Conservation (phyloP, 495 filamentous ascomycete species). For the Penicillium paradoxum region DNA sequence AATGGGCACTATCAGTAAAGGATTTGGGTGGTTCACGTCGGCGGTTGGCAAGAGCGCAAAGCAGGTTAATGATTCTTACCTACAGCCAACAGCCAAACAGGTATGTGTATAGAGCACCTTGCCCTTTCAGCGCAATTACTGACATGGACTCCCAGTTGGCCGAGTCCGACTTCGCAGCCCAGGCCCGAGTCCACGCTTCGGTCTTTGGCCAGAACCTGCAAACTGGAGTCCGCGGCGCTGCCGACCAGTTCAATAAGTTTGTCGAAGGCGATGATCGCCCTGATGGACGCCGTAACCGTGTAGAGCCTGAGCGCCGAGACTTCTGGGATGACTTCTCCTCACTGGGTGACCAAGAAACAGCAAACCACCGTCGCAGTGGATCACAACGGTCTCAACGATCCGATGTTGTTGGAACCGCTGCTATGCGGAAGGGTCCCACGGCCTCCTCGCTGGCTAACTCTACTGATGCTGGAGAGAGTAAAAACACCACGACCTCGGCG, state of each 20-base stretch:
- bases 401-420: slow-evolving; percentile 64
- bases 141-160: slow-evolving; percentile 50
- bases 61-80: slow-evolving; percentile 79
- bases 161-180: slow-evolving; percentile 81
- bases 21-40: slow-evolving; percentile 88
- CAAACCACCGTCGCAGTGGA: slow-evolving; percentile 30
- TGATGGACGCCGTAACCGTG: slow-evolving; percentile 12
- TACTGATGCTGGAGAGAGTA: slow-evolving; percentile 36
- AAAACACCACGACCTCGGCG: slow-evolving; percentile 28
- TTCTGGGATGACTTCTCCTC: slow-evolving; percentile 84
- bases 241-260: slow-evolving; percentile 74
- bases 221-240: slow-evolving; percentile 62
- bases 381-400: slow-evolving; percentile 24
- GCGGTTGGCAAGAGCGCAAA: slow-evolving; percentile 85
- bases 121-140: not conserved
- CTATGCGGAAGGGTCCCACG: slow-evolving; percentile 60
- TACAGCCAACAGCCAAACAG: slow-evolving; percentile 86
- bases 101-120: slow-evolving; percentile 39
- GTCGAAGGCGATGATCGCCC: slow-evolving; percentile 60
- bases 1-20: slow-evolving; percentile 79
- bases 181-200: slow-evolving; percentile 68
- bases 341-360: slow-evolving; percentile 50
- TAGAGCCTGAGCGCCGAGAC: slow-evolving; percentile 66
- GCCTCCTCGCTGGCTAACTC: slow-evolving; percentile 17
- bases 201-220: slow-evolving; percentile 60